These are phyloP conservation scores for Heracleum sosnowskyi DNA, from an alignment of 129 eudicot genomes.

Conservation along the genomic window DNA sequence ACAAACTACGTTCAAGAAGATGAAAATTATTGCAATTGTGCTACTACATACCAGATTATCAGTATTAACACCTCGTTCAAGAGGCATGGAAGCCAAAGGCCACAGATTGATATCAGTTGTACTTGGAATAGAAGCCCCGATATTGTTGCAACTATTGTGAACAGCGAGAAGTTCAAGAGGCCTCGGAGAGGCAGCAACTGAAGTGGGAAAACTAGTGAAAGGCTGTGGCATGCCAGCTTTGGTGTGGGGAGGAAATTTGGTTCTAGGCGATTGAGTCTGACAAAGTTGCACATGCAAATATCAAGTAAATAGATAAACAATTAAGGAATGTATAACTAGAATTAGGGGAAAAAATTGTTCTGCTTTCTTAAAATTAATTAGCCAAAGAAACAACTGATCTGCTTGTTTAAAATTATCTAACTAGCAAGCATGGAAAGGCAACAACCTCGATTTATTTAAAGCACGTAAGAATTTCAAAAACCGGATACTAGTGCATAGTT, in stretches of 20 bases:
- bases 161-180: not conserved
- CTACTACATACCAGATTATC: constrained; percentile 16
- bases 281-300: not conserved
- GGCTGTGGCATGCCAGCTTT: constrained; percentile 7
- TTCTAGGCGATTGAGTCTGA: constrained; percentile 14
- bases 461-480: not conserved
- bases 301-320: not conserved
- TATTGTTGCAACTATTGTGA: not conserved
- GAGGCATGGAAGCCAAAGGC: constrained; percentile 1
- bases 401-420: not conserved
- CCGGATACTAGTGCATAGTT: not conserved
- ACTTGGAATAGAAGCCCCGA: constrained; percentile 10
- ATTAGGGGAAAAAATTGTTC: not conserved
- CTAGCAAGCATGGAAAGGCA: not conserved
- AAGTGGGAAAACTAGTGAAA: not conserved
- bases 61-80: constrained; percentile 12
- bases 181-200: constrained; percentile 12
- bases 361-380: not conserved
- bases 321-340: not conserved
- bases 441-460: not conserved
- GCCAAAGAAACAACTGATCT: not conserved
- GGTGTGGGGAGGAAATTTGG: constrained; percentile 5
- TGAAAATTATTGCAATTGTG: not conserved
- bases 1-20: not conserved
- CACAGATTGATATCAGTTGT: constrained; percentile 4